A percentile compares a stretch with the other conserved stretches of the same genome.
Evolutionary conservation across 1,284 basidiomycete species (phyloP).

Genomic region (Irpex lacteus): DNA sequence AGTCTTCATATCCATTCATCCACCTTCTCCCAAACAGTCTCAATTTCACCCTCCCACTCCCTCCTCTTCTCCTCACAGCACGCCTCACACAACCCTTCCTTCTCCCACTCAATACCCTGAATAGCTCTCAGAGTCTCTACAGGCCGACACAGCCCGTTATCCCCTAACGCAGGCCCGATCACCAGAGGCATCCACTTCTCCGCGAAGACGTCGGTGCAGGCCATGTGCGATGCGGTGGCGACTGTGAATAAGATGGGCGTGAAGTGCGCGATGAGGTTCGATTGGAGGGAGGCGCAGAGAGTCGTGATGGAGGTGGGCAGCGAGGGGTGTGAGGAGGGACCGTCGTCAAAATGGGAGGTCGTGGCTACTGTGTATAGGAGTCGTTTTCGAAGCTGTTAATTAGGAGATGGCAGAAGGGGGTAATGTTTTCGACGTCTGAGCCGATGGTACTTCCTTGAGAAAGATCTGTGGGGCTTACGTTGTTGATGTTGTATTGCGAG

Average conservation of each 20-base stretch:
- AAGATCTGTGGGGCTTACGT: conserved; percentile 35
- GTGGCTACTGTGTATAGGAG: conserved; percentile 61
- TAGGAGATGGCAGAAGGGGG: neutral
- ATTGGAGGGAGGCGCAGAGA: conserved; percentile 29
- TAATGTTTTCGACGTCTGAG: neutral
- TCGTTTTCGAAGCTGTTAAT: conserved; percentile 52
- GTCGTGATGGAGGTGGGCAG: conserved; percentile 22
- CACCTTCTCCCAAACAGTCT: conserved; percentile 55
- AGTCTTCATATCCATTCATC: conserved; percentile 47
- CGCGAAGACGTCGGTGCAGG: conserved; percentile 67
- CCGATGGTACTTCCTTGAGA: neutral
- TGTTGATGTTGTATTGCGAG: conserved; percentile 37
- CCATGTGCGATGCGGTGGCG: conserved; percentile 61
- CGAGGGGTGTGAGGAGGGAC: conserved; percentile 20
- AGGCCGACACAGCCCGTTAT: conserved; percentile 54
- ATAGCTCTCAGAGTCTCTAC: conserved; percentile 63
- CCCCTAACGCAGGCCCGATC: conserved; percentile 59
- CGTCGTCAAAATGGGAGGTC: conserved; percentile 47
- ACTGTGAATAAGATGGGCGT: conserved; percentile 71
- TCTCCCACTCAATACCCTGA: conserved; percentile 55
- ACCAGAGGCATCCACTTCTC: conserved; percentile 68
- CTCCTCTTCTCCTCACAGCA: conserved; percentile 57
- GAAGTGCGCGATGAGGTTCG: conserved; percentile 55
- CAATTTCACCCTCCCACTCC: conserved; percentile 66
- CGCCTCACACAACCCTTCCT: conserved; percentile 51